Evolutionary conservation across 2,329 filamentous ascomycete species (phyloP), one percentile per base, ranked within the genome.

Genomic region (Cryphonectria japonica): DNA sequence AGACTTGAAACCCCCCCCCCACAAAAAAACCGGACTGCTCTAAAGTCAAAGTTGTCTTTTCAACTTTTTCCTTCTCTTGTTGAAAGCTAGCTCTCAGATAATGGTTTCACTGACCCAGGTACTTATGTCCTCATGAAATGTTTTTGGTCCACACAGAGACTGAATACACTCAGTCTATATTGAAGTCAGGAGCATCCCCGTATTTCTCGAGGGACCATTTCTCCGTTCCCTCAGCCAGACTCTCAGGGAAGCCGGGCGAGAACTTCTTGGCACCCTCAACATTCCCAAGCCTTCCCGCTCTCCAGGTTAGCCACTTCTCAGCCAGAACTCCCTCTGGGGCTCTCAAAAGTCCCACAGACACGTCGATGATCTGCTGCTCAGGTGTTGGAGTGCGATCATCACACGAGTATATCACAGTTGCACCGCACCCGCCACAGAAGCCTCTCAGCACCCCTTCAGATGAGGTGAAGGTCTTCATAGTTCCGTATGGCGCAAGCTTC

Each of bases 401-500:
- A 34, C 73, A 72, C 4, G 76, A 75, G 64, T 76, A 83, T 66
- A 85, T 82, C 16, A 83, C 77, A 0, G 82, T 85, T 2, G 85
- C 84, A 2, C 85, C 83, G 65, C 85, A 87, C 2, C 73, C 76
- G 2, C 82, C 80, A 71, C 85, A 87, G 73, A 86, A 86, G 0
- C 79, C 81, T 19, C 83, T 79, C 34, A 78, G 69, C n/a, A 82
- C 80, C 0, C 76, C 78, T 14, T 78, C 74, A 0, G 82, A 84
- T 1, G 82, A 84, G 3, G 72, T 73, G 71, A 81, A 86, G 9
- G 79, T 79, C 75, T 81, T 83, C n/a, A 82, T 74, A 2, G 83
- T 85, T n/a, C 84, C 84, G 62, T 83, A 74, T 7, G 71, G 71
- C 43, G 76, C 74, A 34, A 85, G 77, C 46, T 82, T 79, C 2